These are phyloP conservation scores for Lasiosphaeria hispida DNA, from an alignment of 495 filamentous ascomycete species.

Conservation along the genomic window DNA sequence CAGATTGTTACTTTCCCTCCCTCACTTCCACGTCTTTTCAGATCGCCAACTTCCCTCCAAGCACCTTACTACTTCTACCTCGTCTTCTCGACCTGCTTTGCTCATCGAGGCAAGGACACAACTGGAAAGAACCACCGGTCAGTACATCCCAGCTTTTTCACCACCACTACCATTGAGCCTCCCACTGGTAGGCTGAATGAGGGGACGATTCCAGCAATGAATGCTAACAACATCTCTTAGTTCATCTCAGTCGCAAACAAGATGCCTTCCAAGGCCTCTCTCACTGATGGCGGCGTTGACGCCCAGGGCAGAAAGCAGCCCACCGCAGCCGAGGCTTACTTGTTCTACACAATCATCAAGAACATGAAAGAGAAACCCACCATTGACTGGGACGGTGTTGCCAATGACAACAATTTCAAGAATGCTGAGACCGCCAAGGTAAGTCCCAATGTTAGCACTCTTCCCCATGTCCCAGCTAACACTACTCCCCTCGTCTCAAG, in stretches of 20 bases:
- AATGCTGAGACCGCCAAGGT: constrained; percentile 26
- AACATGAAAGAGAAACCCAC: constrained; percentile 21
- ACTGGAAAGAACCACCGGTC: too few relatives aligned
- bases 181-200: too few relatives aligned
- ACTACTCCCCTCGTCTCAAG: background rate
- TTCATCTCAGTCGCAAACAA: background rate
- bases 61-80: too few relatives aligned
- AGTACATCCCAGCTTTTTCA: too few relatives aligned
- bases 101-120: too few relatives aligned
- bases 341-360: constrained; percentile 21
- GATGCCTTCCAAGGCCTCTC: constrained; percentile 2
- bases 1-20: too few relatives aligned
- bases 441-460: background rate
- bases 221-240: too few relatives aligned
- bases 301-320: constrained; percentile 8
- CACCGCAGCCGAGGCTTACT: constrained; percentile 9
- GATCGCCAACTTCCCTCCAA: too few relatives aligned
- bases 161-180: too few relatives aligned
- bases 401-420: constrained; percentile 13
- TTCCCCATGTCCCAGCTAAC: too few relatives aligned
- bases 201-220: too few relatives aligned
- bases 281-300: background rate
- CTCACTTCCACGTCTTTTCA: background rate
- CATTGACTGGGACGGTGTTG: constrained; percentile 23
- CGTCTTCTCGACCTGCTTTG: too few relatives aligned